phyloP scores from a whole-genome alignment of 1,284 basidiomycete species.

The Nidula niveotomentosa region DNA sequence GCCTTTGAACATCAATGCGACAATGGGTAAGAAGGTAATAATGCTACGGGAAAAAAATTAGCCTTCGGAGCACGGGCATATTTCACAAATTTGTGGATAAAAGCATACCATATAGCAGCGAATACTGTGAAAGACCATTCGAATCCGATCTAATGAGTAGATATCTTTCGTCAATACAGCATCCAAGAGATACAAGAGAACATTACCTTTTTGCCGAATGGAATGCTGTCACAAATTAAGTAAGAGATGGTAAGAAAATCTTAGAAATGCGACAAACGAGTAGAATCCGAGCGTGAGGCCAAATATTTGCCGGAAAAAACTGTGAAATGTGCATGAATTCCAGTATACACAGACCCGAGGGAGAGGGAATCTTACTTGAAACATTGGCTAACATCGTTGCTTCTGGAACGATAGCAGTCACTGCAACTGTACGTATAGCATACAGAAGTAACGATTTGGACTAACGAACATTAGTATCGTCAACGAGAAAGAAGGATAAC shows the following conservation, averaged over 20 bases:
- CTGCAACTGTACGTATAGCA: slow-evolving; percentile 33
- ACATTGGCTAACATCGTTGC: slow-evolving; percentile 31
- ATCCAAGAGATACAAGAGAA: background rate
- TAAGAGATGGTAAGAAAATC: background rate
- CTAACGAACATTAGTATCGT: slow-evolving; percentile 9
- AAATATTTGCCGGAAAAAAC: slow-evolving; percentile 26
- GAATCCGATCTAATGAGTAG: slow-evolving; percentile 23
- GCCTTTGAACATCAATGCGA: slow-evolving; percentile 20
- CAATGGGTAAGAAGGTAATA: slow-evolving; percentile 20
- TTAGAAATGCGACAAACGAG: slow-evolving; percentile 17
- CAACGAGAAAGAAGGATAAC: background rate
- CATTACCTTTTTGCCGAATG: slow-evolving; percentile 23
- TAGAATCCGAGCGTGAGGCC: slow-evolving; percentile 28
- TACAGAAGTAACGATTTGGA: slow-evolving; percentile 31
- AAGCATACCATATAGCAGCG: slow-evolving; percentile 23
- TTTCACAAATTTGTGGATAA: background rate
- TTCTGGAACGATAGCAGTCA: slow-evolving; percentile 29
- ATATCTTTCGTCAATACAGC: background rate
- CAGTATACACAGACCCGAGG: background rate
- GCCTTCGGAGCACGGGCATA: background rate
- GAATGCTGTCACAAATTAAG: slow-evolving; percentile 13
- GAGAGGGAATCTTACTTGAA: slow-evolving; percentile 22
- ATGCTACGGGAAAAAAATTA: slow-evolving; percentile 12
- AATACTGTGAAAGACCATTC: slow-evolving; percentile 30
- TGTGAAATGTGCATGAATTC: slow-evolving; percentile 5